These are phyloP conservation scores for Solanum medicagineum DNA, from an alignment of 257 asterid species.

Conservation along the genomic window DNA sequence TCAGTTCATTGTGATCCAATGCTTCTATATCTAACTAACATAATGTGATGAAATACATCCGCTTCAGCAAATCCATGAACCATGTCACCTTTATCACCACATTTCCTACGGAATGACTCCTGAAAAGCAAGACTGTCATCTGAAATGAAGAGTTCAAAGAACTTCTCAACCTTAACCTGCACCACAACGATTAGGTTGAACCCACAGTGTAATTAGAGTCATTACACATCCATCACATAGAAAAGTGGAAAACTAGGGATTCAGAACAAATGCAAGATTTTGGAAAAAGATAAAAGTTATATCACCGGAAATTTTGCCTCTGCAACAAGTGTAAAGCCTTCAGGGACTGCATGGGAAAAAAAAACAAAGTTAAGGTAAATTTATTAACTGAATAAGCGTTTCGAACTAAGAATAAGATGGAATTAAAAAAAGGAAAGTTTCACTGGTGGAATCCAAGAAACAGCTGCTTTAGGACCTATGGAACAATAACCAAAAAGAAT, in stretches of 20 bases:
- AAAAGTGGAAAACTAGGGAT: not conserved
- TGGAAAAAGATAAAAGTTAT: not conserved
- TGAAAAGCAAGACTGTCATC: slow-evolving; percentile 52
- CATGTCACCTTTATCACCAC: slow-evolving; percentile 91
- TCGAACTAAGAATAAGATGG: not conserved
- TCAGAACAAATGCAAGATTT: not conserved
- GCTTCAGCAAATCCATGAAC: slow-evolving; percentile 9
- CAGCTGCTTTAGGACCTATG: not conserved
- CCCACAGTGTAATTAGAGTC: not conserved
- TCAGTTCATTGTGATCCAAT: not conserved
- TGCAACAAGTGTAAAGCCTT: slow-evolving; percentile 61
- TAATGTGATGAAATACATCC: not conserved
- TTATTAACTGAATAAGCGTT: not conserved
- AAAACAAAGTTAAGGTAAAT: slow-evolving; percentile 1
- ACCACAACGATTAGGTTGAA: not conserved
- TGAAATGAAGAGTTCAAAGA: slow-evolving; percentile 68
- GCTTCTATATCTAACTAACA: not conserved
- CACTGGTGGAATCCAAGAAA: not conserved
- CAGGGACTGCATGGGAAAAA: slow-evolving; percentile 62
- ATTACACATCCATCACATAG: not conserved
- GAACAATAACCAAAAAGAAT: not conserved
- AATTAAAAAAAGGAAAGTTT: not conserved
- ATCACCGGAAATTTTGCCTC: slow-evolving; percentile 79
- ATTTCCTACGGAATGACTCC: slow-evolving; percentile 62
- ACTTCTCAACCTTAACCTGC: slow-evolving; percentile 68